These are phyloP conservation scores for Fulvia fulva DNA, from an alignment of 2,329 filamentous ascomycete species.

Conservation along the genomic window DNA sequence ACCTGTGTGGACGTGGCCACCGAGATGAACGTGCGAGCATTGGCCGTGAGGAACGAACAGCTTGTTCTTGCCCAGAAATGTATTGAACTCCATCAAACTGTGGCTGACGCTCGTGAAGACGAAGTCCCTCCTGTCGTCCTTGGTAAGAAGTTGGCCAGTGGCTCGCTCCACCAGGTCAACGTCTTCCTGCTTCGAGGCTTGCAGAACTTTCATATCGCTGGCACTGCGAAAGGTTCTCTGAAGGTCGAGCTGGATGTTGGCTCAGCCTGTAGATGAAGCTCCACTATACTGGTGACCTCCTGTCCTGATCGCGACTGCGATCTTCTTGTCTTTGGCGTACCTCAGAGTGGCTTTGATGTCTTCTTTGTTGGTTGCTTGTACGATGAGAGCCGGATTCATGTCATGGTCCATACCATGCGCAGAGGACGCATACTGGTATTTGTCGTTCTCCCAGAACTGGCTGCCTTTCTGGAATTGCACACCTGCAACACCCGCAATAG, in stretches of 20 bases:
- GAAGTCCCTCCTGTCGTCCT: conserved; percentile 17
- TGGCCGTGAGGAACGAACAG: conserved; percentile 48
- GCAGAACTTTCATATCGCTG: conserved; percentile 3
- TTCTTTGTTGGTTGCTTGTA: conserved; percentile 42
- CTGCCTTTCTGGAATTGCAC: neutral
- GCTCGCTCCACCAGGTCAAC: conserved; percentile 11
- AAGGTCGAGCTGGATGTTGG: conserved; percentile 48
- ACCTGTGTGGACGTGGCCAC: conserved; percentile 48
- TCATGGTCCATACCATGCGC: conserved; percentile 7
- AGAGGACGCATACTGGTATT: conserved; percentile 7
- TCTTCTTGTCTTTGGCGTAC: conserved; percentile 40
- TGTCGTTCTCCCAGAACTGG: neutral
- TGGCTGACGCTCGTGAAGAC: conserved; percentile 64
- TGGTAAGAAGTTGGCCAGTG: neutral
- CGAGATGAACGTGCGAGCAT: conserved; percentile 45
- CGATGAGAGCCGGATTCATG: conserved; percentile 41
- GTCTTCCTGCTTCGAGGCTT: conserved; percentile 1
- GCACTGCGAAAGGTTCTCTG: conserved; percentile 35
- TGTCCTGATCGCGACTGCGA: conserved; percentile 45
- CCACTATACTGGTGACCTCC: conserved; percentile 52
- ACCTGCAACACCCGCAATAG: neutral
- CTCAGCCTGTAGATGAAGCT: conserved; percentile 44
- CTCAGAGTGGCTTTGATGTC: conserved; percentile 42
- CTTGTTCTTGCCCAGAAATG: conserved; percentile 39
- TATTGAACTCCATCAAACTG: conserved; percentile 42